These are phyloP conservation scores for Solanum arcanum DNA, from an alignment of 257 asterid genomes.

Conservation along the genomic window DNA sequence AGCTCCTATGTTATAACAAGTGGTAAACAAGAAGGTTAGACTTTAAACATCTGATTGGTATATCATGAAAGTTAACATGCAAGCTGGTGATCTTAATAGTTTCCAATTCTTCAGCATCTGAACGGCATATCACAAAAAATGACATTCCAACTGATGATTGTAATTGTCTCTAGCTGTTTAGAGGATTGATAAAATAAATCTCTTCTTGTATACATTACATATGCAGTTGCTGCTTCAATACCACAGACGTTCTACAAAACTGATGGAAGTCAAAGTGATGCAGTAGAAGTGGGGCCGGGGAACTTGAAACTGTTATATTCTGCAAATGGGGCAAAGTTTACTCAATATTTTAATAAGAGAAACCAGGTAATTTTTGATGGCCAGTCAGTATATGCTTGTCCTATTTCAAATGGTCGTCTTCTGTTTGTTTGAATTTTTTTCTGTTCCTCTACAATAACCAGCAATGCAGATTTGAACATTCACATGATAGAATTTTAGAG, in stretches of 20 bases:
- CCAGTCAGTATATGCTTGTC: background rate
- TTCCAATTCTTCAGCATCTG: background rate
- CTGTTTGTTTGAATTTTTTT: background rate
- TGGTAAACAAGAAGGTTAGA: conserved; percentile 39
- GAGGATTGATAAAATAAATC: background rate
- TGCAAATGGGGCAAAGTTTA: conserved; percentile 53
- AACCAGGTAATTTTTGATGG: conserved; percentile 38
- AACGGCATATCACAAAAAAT: background rate
- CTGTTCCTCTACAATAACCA: background rate
- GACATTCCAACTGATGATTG: background rate
- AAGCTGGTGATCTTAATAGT: background rate
- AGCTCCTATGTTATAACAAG: conserved; percentile 55
- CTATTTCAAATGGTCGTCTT: background rate
- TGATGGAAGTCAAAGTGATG: conserved; percentile 32
- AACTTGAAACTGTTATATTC: conserved; percentile 69
- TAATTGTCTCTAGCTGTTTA: background rate
- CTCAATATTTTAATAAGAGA: conserved; percentile 44
- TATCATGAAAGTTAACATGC: conserved; percentile 1
- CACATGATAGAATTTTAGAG: background rate
- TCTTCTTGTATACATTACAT: conserved; percentile 1
- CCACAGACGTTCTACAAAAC: conserved; percentile 15
- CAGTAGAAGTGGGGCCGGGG: conserved; percentile 67
- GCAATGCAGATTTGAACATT: background rate
- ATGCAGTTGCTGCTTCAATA: conserved; percentile 38
- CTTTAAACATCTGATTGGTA: conserved; percentile 19